A percentile compares a stretch with the other conserved stretches of the same genome.
Conservation (phyloP, 177 flowering plant genomes). For the Tripterygium wilfordii region DNA sequence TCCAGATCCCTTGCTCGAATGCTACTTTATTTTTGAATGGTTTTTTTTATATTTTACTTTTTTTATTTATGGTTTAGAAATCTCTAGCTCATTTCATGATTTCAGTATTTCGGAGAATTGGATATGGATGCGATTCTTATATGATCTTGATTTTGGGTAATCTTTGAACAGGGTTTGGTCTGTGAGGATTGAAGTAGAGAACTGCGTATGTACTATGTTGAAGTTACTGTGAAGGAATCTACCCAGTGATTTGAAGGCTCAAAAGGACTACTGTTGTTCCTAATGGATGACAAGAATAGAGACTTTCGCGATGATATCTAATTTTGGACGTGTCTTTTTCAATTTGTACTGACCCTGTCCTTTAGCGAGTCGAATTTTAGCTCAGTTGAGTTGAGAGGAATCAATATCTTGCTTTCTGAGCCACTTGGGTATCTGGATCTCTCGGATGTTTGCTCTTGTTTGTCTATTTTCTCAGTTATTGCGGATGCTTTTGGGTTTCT, state of each 20-base stretch:
- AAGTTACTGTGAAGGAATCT: slow-evolving; percentile 16
- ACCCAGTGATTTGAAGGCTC: slow-evolving; percentile 17
- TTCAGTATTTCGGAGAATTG: too few species aligned
- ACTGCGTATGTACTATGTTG: too few species aligned
- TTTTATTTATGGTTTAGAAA: too few species aligned
- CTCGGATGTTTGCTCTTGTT: not conserved
- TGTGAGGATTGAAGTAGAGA: too few species aligned
- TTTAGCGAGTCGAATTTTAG: not conserved
- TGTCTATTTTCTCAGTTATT: not conserved
- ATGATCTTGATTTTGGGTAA: too few species aligned
- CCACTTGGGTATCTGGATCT: slow-evolving; percentile 7
- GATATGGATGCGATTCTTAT: too few species aligned
- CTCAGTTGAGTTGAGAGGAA: not conserved
- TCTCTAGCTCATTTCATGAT: too few species aligned
- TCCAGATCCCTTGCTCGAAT: too few species aligned
- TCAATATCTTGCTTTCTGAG: slow-evolving; percentile 4
- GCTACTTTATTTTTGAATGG: too few species aligned
- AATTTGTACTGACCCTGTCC: not conserved
- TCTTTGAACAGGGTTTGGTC: too few species aligned
- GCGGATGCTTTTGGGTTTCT: not conserved
- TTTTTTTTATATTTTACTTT: too few species aligned
- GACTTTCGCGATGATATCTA: too few species aligned
- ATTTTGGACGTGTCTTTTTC: slow-evolving; percentile 5
- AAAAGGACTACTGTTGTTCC: slow-evolving; percentile 2
- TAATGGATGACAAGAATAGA: not conserved